phyloP scores from a whole-genome alignment of 495 filamentous ascomycete species.

The Hypoxylon lienhwacheense region DNA sequence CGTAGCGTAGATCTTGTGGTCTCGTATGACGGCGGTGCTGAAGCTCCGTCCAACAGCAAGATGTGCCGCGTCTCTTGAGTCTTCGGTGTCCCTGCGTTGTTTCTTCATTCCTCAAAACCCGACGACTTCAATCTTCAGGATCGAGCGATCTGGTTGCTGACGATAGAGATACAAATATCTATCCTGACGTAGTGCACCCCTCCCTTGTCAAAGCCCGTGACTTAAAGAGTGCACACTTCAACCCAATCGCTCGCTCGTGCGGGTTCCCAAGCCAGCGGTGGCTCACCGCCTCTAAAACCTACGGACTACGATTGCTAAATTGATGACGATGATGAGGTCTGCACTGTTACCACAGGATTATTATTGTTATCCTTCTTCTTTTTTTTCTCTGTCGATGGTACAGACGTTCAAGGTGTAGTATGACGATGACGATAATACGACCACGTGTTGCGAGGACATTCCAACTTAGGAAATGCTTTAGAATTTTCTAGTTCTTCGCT shows the following conservation, averaged over 20 bases:
- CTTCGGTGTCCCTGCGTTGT: not conserved
- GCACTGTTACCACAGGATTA: conserved; percentile 24
- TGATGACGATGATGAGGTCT: conserved; percentile 27
- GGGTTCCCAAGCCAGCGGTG: conserved; percentile 7
- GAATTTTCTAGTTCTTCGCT: conserved; percentile 32
- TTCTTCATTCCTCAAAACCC: conserved; percentile 1
- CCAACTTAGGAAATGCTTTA: conserved; percentile 35
- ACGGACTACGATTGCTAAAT: conserved; percentile 6
- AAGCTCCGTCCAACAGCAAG: conserved; percentile 25
- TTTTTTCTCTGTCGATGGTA: not conserved
- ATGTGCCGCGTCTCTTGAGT: conserved; percentile 6
- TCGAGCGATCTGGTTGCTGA: conserved; percentile 9
- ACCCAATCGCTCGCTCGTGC: conserved; percentile 15
- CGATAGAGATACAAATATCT: conserved; percentile 11
- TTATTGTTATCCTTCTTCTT: not conserved
- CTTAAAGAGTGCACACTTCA: conserved; percentile 2
- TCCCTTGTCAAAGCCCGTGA: conserved; percentile 8
- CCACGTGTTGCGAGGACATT: conserved; percentile 15
- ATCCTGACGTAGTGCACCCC: conserved; percentile 11
- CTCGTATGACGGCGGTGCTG: conserved; percentile 27
- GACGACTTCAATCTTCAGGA: not conserved
- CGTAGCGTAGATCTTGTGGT: conserved; percentile 29
- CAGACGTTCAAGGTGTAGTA: no score
- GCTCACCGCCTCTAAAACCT: conserved; percentile 24
- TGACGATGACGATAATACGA: no score